Percentiles rank a stretch among this genome's conserved stretches.
Evolutionary conservation across 495 filamentous ascomycete genomes (phyloP).

Genomic region (Penicillium flavigenum): DNA sequence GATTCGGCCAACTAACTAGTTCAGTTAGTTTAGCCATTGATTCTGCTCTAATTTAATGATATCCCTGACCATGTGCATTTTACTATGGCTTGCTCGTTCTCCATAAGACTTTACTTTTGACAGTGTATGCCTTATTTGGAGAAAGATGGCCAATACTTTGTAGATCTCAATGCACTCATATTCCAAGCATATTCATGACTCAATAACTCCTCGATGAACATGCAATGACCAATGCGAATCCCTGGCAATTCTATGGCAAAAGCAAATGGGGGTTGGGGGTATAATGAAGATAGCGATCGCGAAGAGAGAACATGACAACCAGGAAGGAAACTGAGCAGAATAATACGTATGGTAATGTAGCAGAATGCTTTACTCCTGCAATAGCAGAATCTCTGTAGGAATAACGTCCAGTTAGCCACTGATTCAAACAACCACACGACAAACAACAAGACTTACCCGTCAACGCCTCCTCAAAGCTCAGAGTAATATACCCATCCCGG

Average conservation of each 20-base stretch:
- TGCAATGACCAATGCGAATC: conserved; percentile 10
- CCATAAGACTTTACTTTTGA: background rate
- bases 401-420: conserved; percentile 4
- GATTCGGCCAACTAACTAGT: background rate
- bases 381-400: conserved; percentile 39
- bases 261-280: conserved; percentile 10
- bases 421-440: background rate
- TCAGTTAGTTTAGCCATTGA: background rate
- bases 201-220: conserved; percentile 14
- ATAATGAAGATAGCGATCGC: conserved; percentile 13
- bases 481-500: conserved; percentile 84
- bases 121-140: background rate
- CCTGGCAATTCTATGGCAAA: conserved; percentile 20
- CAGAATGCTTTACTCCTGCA: conserved; percentile 38
- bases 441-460: conserved; percentile 48
- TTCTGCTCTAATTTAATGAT: background rate
- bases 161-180: background rate
- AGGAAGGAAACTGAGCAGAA: background rate
- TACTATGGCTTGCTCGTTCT: background rate
- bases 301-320: conserved; percentile 1
- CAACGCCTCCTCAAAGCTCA: conserved; percentile 80
- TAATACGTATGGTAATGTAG: background rate
- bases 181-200: conserved; percentile 1
- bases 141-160: background rate
- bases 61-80: background rate